phyloP scores from a whole-genome alignment of 2,329 filamentous ascomycete genomes.

The Sporothrix schenckii region DNA sequence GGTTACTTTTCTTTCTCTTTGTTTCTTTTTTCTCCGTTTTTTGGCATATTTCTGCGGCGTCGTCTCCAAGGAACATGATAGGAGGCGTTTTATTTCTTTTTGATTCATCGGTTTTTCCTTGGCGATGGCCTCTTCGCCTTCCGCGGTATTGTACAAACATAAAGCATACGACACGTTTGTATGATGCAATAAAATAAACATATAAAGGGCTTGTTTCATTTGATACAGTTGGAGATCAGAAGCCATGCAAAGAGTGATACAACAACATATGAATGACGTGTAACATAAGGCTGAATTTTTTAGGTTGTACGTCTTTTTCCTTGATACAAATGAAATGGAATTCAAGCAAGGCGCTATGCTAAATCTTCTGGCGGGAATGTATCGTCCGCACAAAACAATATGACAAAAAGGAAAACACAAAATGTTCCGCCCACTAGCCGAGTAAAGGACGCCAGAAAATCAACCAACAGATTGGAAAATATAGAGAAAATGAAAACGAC shows the following conservation, averaged over 20 bases:
- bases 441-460: neutral
- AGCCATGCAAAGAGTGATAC: too few species aligned
- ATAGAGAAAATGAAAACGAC: neutral
- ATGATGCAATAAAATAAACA: constrained; percentile 4
- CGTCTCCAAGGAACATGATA: constrained; percentile 30
- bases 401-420: neutral
- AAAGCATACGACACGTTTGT: constrained; percentile 15
- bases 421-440: neutral
- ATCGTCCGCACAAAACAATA: constrained; percentile 14
- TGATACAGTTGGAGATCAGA: too few species aligned
- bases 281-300: too few species aligned
- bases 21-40: constrained; percentile 6
- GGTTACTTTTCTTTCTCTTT: neutral
- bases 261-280: too few species aligned
- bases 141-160: constrained; percentile 6
- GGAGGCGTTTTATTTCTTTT: constrained; percentile 22
- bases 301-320: neutral
- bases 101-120: neutral
- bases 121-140: neutral
- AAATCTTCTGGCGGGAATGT: constrained; percentile 4
- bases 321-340: constrained; percentile 15
- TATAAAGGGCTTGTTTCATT: neutral
- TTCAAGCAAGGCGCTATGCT: constrained; percentile 16
- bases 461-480: neutral
- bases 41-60: constrained; percentile 7